Evolutionary conservation across 2,329 filamentous ascomycete genomes (phyloP), one percentile per base, ranked within the genome.

Genomic region (Tolypocladium paradoxum): DNA sequence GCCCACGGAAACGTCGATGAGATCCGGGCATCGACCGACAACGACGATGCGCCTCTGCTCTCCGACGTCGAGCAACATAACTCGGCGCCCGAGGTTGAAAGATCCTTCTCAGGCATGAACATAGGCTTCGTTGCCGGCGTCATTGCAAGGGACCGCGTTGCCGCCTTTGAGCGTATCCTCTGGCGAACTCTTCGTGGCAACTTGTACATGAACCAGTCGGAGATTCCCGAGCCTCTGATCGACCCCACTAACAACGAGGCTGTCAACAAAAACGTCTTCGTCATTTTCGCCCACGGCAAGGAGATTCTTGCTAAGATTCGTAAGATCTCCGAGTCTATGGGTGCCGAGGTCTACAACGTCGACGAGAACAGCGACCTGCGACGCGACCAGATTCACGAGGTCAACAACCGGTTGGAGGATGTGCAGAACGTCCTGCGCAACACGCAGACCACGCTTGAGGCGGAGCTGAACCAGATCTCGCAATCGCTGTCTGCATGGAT

Each of bases 191-290:
- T 99, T 43, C 90, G 93, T 69, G 93, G 93, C 64, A 99, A 99
- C 71, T 76, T 99, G 58, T 99, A 97, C 79, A 99, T 99, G 93
- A 99, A 99, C 73, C 95, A 99, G 76, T 92, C 92, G 40, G 93
- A 99, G 77, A 99, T 99, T 57, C 85, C 90, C 8, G 92, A 99
- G 69, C 84, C 89, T 37, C 86, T 99, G 61, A 79, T 96, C 68
- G 89, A 99, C 69, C 92, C 93, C 18, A 81, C 87, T 66, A 96
- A 83, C 74, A 96, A 97, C 68, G 92, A 97, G 73, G 79, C 88
- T 58, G 80, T 95, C 62, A 84, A 87, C 76, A 99, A 99, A 83
- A 99, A 96, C 63, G 93, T 99, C 53, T 99, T 99, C 65, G 92
- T 99, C 65, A 99, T 99, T 70, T 99, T 99, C 64, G 93, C 93